Evolutionary conservation across 2,329 filamentous ascomycete genomes (phyloP).

Genomic region (Mycosphaerella sp.): DNA sequence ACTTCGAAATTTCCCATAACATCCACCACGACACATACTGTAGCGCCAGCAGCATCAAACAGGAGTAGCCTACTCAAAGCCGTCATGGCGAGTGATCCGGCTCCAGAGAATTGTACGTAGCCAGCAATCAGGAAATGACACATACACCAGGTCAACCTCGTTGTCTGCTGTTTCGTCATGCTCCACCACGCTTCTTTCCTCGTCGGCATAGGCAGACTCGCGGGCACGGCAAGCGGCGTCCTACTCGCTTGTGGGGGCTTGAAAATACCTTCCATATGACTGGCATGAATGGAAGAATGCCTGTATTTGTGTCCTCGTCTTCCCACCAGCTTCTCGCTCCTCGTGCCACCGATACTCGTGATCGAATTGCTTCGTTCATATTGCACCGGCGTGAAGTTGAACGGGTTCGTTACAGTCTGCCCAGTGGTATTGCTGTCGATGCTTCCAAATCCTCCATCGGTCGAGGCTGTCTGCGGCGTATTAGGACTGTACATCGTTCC

Average conservation of each 20-base stretch:
- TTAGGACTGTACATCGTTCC: slow-evolving; percentile 27
- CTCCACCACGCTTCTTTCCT: slow-evolving; percentile 79
- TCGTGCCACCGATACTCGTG: slow-evolving; percentile 46
- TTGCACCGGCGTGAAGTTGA: slow-evolving; percentile 78
- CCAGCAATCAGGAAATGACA: slow-evolving; percentile 79
- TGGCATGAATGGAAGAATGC: slow-evolving; percentile 73
- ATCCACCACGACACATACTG: slow-evolving; percentile 86
- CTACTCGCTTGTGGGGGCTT: slow-evolving; percentile 77
- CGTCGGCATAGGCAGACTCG: slow-evolving; percentile 86
- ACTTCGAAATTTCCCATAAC: slow-evolving; percentile 96
- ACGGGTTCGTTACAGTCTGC: slow-evolving; percentile 55
- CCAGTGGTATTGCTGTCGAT: slow-evolving; percentile 19
- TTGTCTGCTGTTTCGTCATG: slow-evolving; percentile 82
- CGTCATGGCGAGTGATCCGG: slow-evolving; percentile 83
- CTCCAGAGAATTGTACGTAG: slow-evolving; percentile 77
- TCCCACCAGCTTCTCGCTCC: slow-evolving; percentile 71
- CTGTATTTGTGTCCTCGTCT: slow-evolving; percentile 96
- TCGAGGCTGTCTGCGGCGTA: slow-evolving; percentile 31
- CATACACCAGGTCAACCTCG: slow-evolving; percentile 78
- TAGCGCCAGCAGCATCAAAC: slow-evolving; percentile 88
- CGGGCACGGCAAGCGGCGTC: slow-evolving; percentile 80
- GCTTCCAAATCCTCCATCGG: slow-evolving; percentile 27
- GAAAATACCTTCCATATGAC: slow-evolving; percentile 94
- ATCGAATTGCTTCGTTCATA: slow-evolving; percentile 38
- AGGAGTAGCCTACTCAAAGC: slow-evolving; percentile 89